Conservation (phyloP, 2,329 filamentous ascomycete species). For the Fusarium haematococcum region DNA sequence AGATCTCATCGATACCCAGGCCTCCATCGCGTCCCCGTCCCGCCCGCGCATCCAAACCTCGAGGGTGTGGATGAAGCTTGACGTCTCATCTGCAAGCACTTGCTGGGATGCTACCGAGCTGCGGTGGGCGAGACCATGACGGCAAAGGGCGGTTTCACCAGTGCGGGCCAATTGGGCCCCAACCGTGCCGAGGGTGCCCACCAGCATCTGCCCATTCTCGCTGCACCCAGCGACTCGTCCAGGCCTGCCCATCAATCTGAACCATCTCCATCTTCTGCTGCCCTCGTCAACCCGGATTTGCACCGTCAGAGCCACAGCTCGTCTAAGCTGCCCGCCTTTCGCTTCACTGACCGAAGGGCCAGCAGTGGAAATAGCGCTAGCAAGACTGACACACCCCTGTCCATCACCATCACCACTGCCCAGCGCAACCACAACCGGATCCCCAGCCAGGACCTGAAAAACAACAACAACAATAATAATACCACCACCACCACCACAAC, state of each 20-base stretch:
- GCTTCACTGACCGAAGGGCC: conserved; percentile 62
- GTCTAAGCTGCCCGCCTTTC: conserved; percentile 67
- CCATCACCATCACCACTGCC: conserved; percentile 19
- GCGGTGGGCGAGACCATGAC: conserved; percentile 43
- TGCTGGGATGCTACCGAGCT: conserved; percentile 44
- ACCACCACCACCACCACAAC: background rate
- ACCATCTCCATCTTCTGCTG: conserved; percentile 24
- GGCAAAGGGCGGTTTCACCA: conserved; percentile 46
- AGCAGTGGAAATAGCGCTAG: conserved; percentile 39
- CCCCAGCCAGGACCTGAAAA: conserved; percentile 32
- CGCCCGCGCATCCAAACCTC: background rate
- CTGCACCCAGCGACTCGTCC: conserved; percentile 24
- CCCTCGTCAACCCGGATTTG: conserved; percentile 49
- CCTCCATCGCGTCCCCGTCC: background rate
- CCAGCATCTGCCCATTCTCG: conserved; percentile 24
- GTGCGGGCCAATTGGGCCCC: conserved; percentile 41
- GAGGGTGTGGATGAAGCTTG: conserved; percentile 19
- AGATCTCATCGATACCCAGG: background rate
- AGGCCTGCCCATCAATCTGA: conserved; percentile 27
- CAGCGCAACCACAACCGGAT: conserved; percentile 27
- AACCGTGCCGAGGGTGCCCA: conserved; percentile 32
- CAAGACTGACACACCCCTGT: conserved; percentile 29
- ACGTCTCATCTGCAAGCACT: conserved; percentile 37
- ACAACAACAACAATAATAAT: conserved; percentile 24
- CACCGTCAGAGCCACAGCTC: conserved; percentile 67